phyloP scores from a whole-genome alignment of 2,329 filamentous ascomycete species.

The Cercospora sp. region DNA sequence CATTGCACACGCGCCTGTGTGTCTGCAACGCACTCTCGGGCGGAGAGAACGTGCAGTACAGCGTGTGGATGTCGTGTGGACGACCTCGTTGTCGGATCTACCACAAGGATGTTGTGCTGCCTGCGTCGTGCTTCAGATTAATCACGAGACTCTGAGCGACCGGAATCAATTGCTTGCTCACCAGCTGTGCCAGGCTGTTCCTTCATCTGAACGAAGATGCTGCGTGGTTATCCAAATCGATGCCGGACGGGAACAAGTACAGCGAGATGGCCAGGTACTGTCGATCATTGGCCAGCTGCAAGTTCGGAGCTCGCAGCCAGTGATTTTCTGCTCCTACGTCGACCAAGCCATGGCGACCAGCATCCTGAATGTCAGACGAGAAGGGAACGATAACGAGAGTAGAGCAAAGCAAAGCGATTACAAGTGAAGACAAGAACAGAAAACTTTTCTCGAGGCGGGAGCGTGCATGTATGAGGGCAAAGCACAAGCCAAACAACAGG shows the following conservation, averaged over 20 bases:
- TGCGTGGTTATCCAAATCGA: conserved; percentile 14
- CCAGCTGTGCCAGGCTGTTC: conserved; percentile 6
- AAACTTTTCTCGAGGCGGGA: conserved; percentile 19
- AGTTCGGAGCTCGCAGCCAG: conserved; percentile 1
- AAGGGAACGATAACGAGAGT: conserved; percentile 11
- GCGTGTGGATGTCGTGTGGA: conserved; percentile 17
- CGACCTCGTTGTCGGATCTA: conserved; percentile 4
- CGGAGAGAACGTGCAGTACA: conserved; percentile 15
- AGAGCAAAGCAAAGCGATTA: background rate
- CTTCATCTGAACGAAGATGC: background rate
- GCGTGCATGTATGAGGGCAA: conserved; percentile 22
- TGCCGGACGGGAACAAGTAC: conserved; percentile 24
- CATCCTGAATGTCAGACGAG: conserved; percentile 11
- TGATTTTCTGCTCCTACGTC: background rate
- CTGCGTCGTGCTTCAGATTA: conserved; percentile 28
- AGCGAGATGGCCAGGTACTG: conserved; percentile 16
- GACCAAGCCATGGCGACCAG: background rate
- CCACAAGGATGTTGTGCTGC: conserved; percentile 25
- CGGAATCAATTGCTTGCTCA: conserved; percentile 19
- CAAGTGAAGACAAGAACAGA: conserved; percentile 9
- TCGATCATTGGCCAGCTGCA: conserved; percentile 24
- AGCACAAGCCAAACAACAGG: conserved; percentile 12
- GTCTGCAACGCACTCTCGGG: conserved; percentile 15
- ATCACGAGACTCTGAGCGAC: conserved; percentile 20
- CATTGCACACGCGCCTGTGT: conserved; percentile 36